Evolutionary conservation across 495 filamentous ascomycete genomes (phyloP), one percentile per base, ranked within the genome.

Genomic region (Neurospora terricola): DNA sequence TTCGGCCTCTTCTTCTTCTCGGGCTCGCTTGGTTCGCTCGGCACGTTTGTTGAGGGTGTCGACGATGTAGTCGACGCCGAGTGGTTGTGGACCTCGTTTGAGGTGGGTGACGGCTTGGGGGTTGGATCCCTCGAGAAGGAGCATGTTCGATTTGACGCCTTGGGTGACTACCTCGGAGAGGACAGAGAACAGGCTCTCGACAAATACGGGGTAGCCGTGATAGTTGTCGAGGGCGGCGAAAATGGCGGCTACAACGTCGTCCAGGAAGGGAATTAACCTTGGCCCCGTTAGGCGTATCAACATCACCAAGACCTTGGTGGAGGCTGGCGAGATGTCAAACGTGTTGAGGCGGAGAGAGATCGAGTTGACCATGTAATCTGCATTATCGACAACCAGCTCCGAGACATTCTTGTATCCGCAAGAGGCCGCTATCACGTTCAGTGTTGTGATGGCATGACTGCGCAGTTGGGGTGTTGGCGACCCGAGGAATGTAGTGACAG

Each of bases 361-460:
- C 0, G 95, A 92, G 78, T 98, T 98, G 69, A 97, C 91, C 82
- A 99, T 91, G 79, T 99, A 99, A 80, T 99, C 96, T 34, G 92
- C 94, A 75, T 99, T 99, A 38, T 93, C 90, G 68, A 98, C 87
- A 66, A 99, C 90, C 74, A 99, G 84, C 12, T 93, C 89, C 39
- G 91, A 90, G 11, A 94, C 89, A 76, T 86, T 90, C 0, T 77
- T 45, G 77, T 98, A 99, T 21, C 88, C 89, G 80, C 94, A 98
- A 1, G 91, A 84, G 9, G 80, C 78, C 10, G 96, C 91, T 38
- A 98, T 84, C 14, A 90, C 88, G 76, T 97, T 94, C 4, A 99
- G 87, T 68, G 91, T 93, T 5, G 89, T 88, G 76, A 98, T 93
- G 23, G 94, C 91, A 81, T 98, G 96, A 21, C 87, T 85, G 74